phyloP scores from a whole-genome alignment of 345 rosid genomes.

The Acer campestre region DNA sequence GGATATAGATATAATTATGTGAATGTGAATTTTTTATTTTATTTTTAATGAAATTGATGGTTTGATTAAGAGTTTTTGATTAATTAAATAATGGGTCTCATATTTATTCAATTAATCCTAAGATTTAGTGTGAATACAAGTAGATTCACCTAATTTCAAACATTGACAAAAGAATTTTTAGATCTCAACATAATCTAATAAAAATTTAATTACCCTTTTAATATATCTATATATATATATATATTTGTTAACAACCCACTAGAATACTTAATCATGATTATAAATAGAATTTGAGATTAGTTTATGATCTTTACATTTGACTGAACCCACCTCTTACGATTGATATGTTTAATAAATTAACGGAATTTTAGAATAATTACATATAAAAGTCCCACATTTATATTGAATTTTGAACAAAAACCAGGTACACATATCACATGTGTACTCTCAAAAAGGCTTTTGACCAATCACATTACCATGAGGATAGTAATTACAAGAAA shows the following conservation, averaged over 20 bases:
- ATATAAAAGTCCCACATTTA: not conserved
- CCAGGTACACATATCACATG: not conserved
- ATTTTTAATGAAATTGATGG: not conserved
- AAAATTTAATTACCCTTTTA: not conserved
- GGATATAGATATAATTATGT: not conserved
- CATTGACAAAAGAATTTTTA: not conserved
- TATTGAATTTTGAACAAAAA: not conserved
- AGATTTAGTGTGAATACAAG: not conserved
- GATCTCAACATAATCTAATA: not conserved
- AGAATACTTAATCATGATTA: too few species aligned
- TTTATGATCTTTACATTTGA: too few species aligned
- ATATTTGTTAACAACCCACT: too few species aligned
- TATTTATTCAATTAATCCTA: not conserved
- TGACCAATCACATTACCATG: conserved; percentile 65
- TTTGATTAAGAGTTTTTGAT: not conserved
- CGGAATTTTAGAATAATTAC: not conserved
- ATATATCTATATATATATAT: too few species aligned
- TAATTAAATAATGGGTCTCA: not conserved
- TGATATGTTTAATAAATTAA: too few species aligned
- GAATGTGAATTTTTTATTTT: not conserved
- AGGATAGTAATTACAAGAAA: conserved; percentile 62
- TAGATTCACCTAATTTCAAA: not conserved
- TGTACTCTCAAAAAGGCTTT: conserved; percentile 50
- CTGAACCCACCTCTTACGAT: too few species aligned
- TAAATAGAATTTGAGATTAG: too few species aligned